Percentiles rank a stretch among this genome's conserved stretches.
Conservation (phyloP, 306 rosid species). For the Carpinus viminea region DNA sequence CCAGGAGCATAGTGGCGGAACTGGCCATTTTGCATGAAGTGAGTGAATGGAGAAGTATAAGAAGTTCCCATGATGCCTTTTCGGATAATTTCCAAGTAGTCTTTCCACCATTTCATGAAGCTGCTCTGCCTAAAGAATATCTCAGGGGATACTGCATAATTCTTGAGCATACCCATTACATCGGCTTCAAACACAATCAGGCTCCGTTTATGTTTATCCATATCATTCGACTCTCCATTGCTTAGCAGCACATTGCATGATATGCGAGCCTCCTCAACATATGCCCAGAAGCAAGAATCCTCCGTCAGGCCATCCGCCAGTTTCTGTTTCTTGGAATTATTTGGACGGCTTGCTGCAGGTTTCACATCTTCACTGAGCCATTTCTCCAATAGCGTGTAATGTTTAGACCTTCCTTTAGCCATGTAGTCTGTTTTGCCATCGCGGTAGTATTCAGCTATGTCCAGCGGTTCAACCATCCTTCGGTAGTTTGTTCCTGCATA, state of each 20-base stretch:
- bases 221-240: not conserved
- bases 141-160: conserved; percentile 56
- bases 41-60: conserved; percentile 19
- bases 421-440: conserved; percentile 19
- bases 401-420: conserved; percentile 30
- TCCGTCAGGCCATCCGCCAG: conserved; percentile 44
- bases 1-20: conserved; percentile 38
- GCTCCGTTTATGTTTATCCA: not conserved
- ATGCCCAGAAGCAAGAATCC: conserved; percentile 83
- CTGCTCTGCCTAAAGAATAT: conserved; percentile 56
- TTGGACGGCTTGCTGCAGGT: not conserved
- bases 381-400: conserved; percentile 40
- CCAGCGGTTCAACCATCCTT: conserved; percentile 69
- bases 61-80: conserved; percentile 7
- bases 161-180: conserved; percentile 39
- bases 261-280: conserved; percentile 63
- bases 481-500: conserved; percentile 47
- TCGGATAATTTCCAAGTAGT: conserved; percentile 34
- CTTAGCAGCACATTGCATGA: conserved; percentile 21
- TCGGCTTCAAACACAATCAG: conserved; percentile 46
- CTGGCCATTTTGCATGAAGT: conserved; percentile 34
- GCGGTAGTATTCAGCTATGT: conserved; percentile 50
- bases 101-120: conserved; percentile 70
- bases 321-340: not conserved
- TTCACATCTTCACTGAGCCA: conserved; percentile 28